phyloP scores from a whole-genome alignment of 306 rosid species.

The Mimosa bimucronata region DNA sequence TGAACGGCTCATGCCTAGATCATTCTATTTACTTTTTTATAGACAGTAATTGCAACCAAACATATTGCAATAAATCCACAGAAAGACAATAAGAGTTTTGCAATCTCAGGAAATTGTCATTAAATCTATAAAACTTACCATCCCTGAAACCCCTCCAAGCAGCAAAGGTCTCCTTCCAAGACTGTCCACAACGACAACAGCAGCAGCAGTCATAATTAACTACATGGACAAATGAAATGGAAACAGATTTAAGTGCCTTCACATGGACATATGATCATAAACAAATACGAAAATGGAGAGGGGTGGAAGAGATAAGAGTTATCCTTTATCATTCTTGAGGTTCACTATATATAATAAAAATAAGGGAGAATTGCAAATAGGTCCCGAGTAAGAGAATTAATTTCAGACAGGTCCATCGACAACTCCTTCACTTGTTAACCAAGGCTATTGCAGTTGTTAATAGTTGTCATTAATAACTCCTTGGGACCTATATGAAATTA shows the following conservation, averaged over 20 bases:
- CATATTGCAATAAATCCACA: not conserved
- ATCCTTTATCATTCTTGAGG: not conserved
- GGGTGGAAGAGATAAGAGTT: not conserved
- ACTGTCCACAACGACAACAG: slow-evolving; percentile 84
- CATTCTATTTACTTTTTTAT: slow-evolving; percentile 13
- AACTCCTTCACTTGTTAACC: no score
- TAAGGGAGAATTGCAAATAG: no score
- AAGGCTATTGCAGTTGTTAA: no score
- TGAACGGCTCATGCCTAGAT: slow-evolving; percentile 18
- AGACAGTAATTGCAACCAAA: slow-evolving; percentile 16
- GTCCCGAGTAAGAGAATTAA: no score
- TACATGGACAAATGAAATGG: slow-evolving; percentile 39
- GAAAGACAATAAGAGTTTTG: not conserved
- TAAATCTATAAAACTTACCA: slow-evolving; percentile 51
- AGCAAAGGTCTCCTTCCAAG: slow-evolving; percentile 96
- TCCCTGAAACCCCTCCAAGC: slow-evolving; percentile 93
- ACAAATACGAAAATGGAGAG: not conserved
- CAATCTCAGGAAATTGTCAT: slow-evolving; percentile 22
- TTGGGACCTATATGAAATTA: no score
- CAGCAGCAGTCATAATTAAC: slow-evolving; percentile 89
- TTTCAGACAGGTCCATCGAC: no score
- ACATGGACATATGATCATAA: slow-evolving; percentile 23
- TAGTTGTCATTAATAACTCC: no score
- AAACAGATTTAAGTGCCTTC: slow-evolving; percentile 8
- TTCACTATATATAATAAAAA: not conserved